Percentiles rank a stretch among this genome's conserved stretches.
Conservation (phyloP, 108 stramenopile species). For the Nannochloropsis granulata region DNA sequence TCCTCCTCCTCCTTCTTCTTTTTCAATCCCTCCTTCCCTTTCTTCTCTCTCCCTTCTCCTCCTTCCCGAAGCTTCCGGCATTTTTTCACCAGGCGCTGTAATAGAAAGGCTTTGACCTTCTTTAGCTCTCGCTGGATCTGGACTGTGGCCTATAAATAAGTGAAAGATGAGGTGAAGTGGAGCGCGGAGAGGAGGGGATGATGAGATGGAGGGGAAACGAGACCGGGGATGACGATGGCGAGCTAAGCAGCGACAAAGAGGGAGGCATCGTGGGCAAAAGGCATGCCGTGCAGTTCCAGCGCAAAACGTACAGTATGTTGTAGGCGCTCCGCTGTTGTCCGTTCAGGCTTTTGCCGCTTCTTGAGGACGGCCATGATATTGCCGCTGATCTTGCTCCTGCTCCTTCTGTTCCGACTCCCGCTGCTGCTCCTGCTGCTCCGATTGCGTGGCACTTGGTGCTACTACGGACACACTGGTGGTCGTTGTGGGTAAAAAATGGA, state of each 20-base stretch:
- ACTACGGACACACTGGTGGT: too few species aligned
- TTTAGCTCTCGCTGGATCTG: background rate
- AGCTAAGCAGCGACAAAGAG: too few species aligned
- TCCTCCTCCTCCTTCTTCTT: background rate
- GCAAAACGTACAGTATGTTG: background rate
- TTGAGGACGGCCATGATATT: background rate
- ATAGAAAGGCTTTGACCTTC: background rate
- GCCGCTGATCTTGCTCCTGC: background rate
- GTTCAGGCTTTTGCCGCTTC: background rate
- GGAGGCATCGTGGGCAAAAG: background rate
- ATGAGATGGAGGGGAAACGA: too few species aligned
- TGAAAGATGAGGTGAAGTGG: too few species aligned
- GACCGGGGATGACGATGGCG: too few species aligned
- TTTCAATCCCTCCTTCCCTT: background rate
- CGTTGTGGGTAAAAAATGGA: too few species aligned
- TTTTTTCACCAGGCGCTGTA: background rate
- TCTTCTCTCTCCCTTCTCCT: background rate
- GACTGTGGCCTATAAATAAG: background rate
- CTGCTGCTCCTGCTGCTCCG: too few species aligned
- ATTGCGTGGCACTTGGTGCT: too few species aligned
- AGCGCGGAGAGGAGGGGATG: too few species aligned
- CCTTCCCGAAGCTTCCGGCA: background rate
- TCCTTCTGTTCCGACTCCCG: too few species aligned
- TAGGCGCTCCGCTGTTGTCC: background rate
- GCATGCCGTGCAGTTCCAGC: background rate